Base-by-base conservation (phyloP, 1,284 basidiomycete genomes). In the Irpex sp. region DNA sequence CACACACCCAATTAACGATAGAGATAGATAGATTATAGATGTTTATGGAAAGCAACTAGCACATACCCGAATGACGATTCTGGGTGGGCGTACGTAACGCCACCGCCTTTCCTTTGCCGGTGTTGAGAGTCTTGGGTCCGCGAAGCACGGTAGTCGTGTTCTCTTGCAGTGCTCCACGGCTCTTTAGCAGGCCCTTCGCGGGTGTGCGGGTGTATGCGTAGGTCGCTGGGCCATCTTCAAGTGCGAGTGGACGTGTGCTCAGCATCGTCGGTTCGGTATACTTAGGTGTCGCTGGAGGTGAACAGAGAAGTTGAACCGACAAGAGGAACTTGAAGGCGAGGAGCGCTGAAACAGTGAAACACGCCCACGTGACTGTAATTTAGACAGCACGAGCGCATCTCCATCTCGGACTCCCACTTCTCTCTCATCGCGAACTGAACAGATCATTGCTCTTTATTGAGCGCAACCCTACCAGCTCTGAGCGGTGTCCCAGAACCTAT, bases 151-250 rank as follows among this genome's bases (percentile, higher is more conserved):
- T 78, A 68, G 34, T 34, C 1, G 34, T 7, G 34, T 88, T 88
- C 70, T 88, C 87, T 72, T 82, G 82, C 21, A 81, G 72, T 15
- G 74, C 73, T 56, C 70, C 73, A 17, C 81, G 75, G 5, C 81
- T 85, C 11, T 34, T 34, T 3, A 65, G 51, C 8, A 74, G 69
- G 37, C 68, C 72, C 59, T 81, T 75, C 15, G 79, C 84, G 2
- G 87, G 86, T 0, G 86, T 88, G 70, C 81, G 82, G 0, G 77
- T 65, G 6, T 71, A 65, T 15, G 74, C 71, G 59, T 72, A 68
- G 36, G 76, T 72, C n/a, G 64, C 31, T 1, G 65, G 62, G 1
- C 62, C 66, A 51, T 70, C 72, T 4, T 68, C 68, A n/a, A 80
- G 62, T 1, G 79, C 72, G 0, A 62, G 15, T 9, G 81, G 75